phyloP scores from a whole-genome alignment of 805 yeast genomes.

The Ogataea saltuana region DNA sequence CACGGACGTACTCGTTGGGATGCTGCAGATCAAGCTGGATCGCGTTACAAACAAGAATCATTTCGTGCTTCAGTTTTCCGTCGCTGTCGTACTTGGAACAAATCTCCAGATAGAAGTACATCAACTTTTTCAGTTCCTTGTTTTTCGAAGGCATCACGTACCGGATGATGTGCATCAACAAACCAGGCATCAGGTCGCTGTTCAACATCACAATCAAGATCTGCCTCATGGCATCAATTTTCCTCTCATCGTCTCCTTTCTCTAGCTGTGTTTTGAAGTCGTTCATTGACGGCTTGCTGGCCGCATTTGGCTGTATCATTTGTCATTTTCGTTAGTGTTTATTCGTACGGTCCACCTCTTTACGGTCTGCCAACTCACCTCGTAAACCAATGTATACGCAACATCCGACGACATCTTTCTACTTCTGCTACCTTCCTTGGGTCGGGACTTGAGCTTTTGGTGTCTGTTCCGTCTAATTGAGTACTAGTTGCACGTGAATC shows the following conservation, averaged over 20 bases:
- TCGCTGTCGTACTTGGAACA: constrained; percentile 87
- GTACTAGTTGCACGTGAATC: neutral
- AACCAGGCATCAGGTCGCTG: constrained; percentile 89
- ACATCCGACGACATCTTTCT: constrained; percentile 32
- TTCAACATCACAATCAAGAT: constrained; percentile 84
- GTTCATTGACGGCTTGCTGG: constrained; percentile 59
- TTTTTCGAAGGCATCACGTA: constrained; percentile 95
- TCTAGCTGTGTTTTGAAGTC: constrained; percentile 81
- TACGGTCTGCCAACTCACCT: constrained; percentile 36
- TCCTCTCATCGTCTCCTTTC: constrained; percentile 84
- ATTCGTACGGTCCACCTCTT: neutral
- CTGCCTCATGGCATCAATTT: constrained; percentile 86
- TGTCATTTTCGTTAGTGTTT: constrained; percentile 12
- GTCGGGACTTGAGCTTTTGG: neutral
- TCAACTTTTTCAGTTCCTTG: constrained; percentile 86
- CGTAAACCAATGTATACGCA: constrained; percentile 80
- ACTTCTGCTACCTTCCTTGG: neutral
- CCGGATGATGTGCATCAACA: constrained; percentile 95
- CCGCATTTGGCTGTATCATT: constrained; percentile 52
- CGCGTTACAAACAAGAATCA: constrained; percentile 98
- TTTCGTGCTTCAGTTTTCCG: constrained; percentile 95
- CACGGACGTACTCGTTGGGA: constrained; percentile 96
- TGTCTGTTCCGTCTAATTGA: constrained; percentile 1
- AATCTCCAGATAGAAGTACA: constrained; percentile 97
- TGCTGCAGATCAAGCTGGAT: constrained; percentile 96